Percentiles rank a stretch among this genome's conserved stretches.
phyloP scores from a whole-genome alignment of 225 moss, liverwort and hornwort species.

The Ulota crispa region DNA sequence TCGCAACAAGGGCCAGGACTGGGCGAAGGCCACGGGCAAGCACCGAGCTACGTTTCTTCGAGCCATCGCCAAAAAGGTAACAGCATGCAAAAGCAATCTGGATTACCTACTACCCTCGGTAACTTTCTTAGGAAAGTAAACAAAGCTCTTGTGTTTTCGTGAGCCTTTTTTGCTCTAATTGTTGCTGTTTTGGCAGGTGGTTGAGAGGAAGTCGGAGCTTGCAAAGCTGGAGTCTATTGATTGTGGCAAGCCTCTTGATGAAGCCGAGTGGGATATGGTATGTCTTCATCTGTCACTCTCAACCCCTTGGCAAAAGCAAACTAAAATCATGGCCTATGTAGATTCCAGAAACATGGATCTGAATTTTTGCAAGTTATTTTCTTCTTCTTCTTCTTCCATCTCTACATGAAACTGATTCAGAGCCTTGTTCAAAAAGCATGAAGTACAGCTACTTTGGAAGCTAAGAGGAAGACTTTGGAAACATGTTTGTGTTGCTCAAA shows the following conservation, averaged over 20 bases:
- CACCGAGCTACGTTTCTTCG: slow-evolving; percentile 79
- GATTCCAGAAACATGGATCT: too few relatives aligned
- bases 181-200: slow-evolving; percentile 45
- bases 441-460: too few relatives aligned
- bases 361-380: too few relatives aligned
- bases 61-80: slow-evolving; percentile 84
- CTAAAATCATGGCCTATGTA: too few relatives aligned
- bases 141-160: not conserved
- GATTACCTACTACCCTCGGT: too few relatives aligned
- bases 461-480: too few relatives aligned
- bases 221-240: slow-evolving; percentile 83
- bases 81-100: too few relatives aligned
- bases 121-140: too few relatives aligned
- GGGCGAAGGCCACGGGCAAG: slow-evolving; percentile 82
- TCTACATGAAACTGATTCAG: too few relatives aligned
- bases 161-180: not conserved
- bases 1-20: slow-evolving; percentile 68
- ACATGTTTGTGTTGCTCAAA: too few relatives aligned
- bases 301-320: not conserved
- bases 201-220: slow-evolving; percentile 85
- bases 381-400: too few relatives aligned
- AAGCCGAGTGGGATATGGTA: slow-evolving; percentile 98
- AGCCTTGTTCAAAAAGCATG: too few relatives aligned
- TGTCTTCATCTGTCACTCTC: not conserved
- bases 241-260: slow-evolving; percentile 97